Evolutionary conservation across 495 filamentous ascomycete species (phyloP), one percentile per base, ranked within the genome.

Genomic region (Viridothelium virens): DNA sequence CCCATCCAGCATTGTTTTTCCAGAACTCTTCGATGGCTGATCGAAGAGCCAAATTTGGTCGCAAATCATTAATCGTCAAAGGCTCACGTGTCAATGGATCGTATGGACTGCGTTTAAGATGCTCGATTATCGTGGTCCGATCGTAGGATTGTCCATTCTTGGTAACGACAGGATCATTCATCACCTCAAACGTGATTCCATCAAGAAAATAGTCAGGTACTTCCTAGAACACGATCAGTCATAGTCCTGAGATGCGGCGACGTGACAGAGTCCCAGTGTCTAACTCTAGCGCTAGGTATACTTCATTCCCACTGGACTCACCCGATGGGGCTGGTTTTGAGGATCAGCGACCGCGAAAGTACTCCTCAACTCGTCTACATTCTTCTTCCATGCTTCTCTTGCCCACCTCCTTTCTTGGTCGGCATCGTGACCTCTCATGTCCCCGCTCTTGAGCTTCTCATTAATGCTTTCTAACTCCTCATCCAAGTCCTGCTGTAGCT

Each of bases 121-220:
- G 91, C 77, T 96, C 91, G 65, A 89, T 76, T 65, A 98, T 87
- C n/a, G 89, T 90, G 2, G 89, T 80, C 62, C 94, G 86, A 71
- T 98, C 94, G 75, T 96, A 98, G 0, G 88, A 92, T 63, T 88
- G 87, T 38, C 94, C 94, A 5, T 87, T 90, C 68, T 89, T 92
- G 0, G 93, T 97, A 79, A 77, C 73, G 6, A 78, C 77, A 7
- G 77, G 94, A 77, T 98, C 94, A 70, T 93, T 83, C 92, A 98
- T 96, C 67, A 97, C 83, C 46, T 85, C 82, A 70, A 97, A 97
- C 0, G 88, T 91, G 63, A 98, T 97, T 33, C 87, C 88, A 72
- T 97, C 94, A 53, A 98, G 82, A 0, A 90, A 80, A 80, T 91
- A 91, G 68, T 96, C 93, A 0, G 94, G 92, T 2, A 96, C 89